phyloP scores from a whole-genome alignment of 768 basidiomycete genomes.

The Xanthoconium stramineum region DNA sequence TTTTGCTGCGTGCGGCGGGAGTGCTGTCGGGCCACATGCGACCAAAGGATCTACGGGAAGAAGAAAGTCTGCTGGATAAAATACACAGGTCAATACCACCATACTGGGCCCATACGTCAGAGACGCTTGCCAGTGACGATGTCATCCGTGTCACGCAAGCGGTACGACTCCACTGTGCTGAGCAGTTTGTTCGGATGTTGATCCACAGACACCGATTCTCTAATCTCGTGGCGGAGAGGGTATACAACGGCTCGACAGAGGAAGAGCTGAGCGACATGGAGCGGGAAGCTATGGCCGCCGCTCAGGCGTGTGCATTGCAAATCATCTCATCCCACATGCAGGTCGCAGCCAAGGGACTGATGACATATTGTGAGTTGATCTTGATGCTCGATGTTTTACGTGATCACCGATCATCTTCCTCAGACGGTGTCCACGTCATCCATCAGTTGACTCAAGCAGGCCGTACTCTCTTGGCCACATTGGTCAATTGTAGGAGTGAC shows the following conservation, averaged over 20 bases:
- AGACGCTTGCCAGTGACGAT: constrained; percentile 80
- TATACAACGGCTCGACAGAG: constrained; percentile 38
- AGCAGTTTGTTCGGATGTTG: constrained; percentile 83
- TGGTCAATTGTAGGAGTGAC: constrained; percentile 86
- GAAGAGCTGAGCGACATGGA: constrained; percentile 68
- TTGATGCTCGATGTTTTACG: constrained; percentile 1
- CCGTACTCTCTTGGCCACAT: constrained; percentile 81
- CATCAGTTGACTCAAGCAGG: constrained; percentile 95
- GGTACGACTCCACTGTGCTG: constrained; percentile 80
- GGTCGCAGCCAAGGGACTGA: constrained; percentile 82
- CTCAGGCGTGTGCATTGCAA: constrained; percentile 74
- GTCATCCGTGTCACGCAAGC: constrained; percentile 89
- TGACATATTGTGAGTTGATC: constrained; percentile 83
- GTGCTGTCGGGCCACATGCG: constrained; percentile 62
- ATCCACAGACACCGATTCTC: constrained; percentile 88
- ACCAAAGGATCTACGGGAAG: constrained; percentile 69
- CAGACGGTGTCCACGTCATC: constrained; percentile 93
- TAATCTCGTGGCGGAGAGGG: constrained; percentile 69
- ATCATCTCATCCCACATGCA: constrained; percentile 82
- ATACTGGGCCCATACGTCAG: constrained; percentile 77
- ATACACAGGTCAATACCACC: constrained; percentile 67
- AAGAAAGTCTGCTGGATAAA: constrained; percentile 78
- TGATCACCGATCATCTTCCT: constrained; percentile 11
- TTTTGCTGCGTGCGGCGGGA: constrained; percentile 67
- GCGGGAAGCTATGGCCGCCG: constrained; percentile 71